phyloP scores from a whole-genome alignment of 495 filamentous ascomycete species.

The Elasticomyces elasticus region DNA sequence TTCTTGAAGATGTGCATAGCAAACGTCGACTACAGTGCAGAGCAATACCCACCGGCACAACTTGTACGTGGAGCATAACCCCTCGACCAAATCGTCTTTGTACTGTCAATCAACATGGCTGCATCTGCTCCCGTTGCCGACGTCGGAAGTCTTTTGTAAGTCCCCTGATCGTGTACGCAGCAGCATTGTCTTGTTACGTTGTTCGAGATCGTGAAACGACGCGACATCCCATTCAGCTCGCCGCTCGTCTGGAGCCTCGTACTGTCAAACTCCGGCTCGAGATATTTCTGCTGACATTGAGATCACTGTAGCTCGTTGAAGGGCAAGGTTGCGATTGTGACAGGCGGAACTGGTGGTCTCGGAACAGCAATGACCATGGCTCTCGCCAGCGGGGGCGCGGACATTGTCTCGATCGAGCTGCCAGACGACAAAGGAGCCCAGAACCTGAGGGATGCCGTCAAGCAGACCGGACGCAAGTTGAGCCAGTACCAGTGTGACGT shows the following conservation, averaged over 20 bases:
- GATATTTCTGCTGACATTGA: too few relatives aligned
- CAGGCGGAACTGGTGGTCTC: constrained; percentile 11
- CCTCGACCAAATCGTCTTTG: too few relatives aligned
- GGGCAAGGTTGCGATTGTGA: constrained; percentile 9
- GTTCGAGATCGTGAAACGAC: too few relatives aligned
- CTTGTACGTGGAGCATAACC: too few relatives aligned
- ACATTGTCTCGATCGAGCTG: constrained; percentile 12
- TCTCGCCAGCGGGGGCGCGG: constrained; percentile 4
- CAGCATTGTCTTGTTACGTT: too few relatives aligned
- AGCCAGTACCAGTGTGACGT: constrained; percentile 5
- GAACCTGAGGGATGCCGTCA: constrained; percentile 37
- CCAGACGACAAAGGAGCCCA: constrained; percentile 21
- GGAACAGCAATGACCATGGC: constrained; percentile 8
- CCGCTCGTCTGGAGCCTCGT: too few relatives aligned
- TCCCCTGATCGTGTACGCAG: too few relatives aligned
- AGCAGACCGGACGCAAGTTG: constrained; percentile 38
- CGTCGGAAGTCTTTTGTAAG: constrained; percentile 2
- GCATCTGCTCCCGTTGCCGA: neutral
- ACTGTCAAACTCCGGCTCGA: too few relatives aligned
- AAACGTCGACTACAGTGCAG: too few relatives aligned
- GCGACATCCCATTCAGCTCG: too few relatives aligned
- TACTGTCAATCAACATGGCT: neutral
- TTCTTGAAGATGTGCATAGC: too few relatives aligned
- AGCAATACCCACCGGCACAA: too few relatives aligned
- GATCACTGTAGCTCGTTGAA: neutral